phyloP scores from a whole-genome alignment of 2,329 filamentous ascomycete genomes.

The Amylocarpus encephaloides region DNA sequence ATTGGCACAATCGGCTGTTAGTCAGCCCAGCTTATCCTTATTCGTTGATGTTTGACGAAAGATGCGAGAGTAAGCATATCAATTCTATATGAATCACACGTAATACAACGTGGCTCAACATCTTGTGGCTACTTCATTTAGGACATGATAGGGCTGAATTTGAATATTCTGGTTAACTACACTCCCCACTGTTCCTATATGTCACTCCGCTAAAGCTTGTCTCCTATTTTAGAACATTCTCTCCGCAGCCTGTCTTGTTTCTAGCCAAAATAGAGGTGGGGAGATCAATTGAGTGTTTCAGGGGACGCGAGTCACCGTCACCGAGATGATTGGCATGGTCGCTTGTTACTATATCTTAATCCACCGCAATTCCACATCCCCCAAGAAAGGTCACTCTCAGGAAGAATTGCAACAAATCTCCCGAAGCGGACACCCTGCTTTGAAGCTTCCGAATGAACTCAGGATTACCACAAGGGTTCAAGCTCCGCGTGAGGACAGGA shows the following conservation, averaged over 20 bases:
- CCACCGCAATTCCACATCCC: neutral
- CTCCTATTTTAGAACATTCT: too few species aligned
- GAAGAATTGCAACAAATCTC: neutral
- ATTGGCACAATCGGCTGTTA: neutral
- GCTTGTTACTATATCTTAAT: neutral
- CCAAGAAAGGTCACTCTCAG: neutral
- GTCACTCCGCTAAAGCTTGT: too few species aligned
- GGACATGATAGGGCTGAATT: too few species aligned
- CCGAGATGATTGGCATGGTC: neutral
- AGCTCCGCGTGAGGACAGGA: neutral
- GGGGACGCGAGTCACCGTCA: neutral
- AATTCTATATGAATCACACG: too few species aligned
- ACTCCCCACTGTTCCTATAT: too few species aligned
- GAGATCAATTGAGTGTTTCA: neutral
- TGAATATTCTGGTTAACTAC: too few species aligned
- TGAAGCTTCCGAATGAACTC: neutral
- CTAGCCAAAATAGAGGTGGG: neutral
- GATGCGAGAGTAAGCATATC: neutral
- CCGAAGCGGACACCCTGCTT: neutral
- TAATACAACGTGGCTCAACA: too few species aligned
- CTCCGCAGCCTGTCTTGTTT: too few species aligned
- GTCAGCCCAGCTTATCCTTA: neutral
- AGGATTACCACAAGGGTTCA: neutral
- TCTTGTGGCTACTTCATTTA: too few species aligned
- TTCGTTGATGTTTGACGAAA: neutral